Conservation (phyloP, 2,329 filamentous ascomycete genomes). For the Fusarium nodosum region DNA sequence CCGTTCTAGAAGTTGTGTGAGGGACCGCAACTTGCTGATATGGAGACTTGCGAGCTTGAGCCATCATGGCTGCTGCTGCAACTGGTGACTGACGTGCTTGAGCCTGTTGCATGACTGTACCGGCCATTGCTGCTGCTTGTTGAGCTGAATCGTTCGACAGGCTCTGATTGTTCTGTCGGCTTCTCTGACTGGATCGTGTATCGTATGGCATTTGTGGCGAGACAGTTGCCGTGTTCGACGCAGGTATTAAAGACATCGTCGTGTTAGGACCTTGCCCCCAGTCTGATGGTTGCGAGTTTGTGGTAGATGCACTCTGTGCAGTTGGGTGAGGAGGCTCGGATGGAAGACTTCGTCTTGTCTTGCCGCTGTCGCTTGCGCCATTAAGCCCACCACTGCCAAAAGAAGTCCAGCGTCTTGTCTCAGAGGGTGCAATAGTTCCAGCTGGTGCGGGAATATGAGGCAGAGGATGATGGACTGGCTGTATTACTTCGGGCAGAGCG, state of each 20-base stretch:
- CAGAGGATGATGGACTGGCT: slow-evolving; percentile 20
- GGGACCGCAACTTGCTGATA: slow-evolving; percentile 48
- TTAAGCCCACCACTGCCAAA: slow-evolving; percentile 2
- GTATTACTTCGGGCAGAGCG: slow-evolving; percentile 29
- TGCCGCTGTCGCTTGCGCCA: slow-evolving; percentile 1
- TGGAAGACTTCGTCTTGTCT: slow-evolving; percentile 37
- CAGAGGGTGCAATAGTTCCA: slow-evolving; percentile 27
- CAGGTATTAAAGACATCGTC: slow-evolving; percentile 4
- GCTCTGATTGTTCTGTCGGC: slow-evolving; percentile 24
- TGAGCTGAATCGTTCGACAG: slow-evolving; percentile 22
- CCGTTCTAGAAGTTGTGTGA: slow-evolving; percentile 53
- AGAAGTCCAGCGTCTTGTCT: slow-evolving; percentile 33
- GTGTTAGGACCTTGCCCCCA: slow-evolving; percentile 27
- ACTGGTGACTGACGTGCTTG: slow-evolving; percentile 50
- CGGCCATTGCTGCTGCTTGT: slow-evolving; percentile 25
- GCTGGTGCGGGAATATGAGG: slow-evolving; percentile 27
- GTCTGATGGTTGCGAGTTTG: slow-evolving; percentile 35
- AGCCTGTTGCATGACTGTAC: slow-evolving; percentile 42
- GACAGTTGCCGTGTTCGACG: slow-evolving; percentile 23
- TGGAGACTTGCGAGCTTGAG: slow-evolving; percentile 52
- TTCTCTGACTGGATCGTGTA: slow-evolving; percentile 7
- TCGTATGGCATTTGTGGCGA: slow-evolving; percentile 37
- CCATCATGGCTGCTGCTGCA: slow-evolving; percentile 50
- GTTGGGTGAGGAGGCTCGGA: slow-evolving; percentile 26
- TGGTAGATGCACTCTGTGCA: slow-evolving; percentile 8